These are phyloP conservation scores for Tetrapisispora fleetii DNA, from an alignment of 805 yeast species.

Conservation along the genomic window DNA sequence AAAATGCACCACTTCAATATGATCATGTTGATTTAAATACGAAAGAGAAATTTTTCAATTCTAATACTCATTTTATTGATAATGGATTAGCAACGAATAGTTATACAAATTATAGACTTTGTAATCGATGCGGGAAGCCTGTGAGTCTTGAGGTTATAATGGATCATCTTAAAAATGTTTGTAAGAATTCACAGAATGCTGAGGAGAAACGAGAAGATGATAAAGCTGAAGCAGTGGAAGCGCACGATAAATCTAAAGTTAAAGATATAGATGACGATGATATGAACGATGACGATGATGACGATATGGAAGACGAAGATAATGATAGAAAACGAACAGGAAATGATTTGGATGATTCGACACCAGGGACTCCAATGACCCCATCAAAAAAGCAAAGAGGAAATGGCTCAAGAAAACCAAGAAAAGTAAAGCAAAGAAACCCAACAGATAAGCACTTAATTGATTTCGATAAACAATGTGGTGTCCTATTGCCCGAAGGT, in stretches of 20 bases:
- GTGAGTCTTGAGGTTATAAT: slow-evolving; percentile 17
- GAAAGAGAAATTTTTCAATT: slow-evolving; percentile 15
- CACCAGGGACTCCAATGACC: neutral
- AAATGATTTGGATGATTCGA: neutral
- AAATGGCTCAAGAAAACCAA: slow-evolving; percentile 19
- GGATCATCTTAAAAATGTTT: slow-evolving; percentile 24
- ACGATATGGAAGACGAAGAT: slow-evolving; percentile 6
- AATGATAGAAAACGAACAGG: slow-evolving; percentile 2
- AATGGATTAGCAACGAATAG: slow-evolving; percentile 13
- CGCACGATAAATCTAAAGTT: slow-evolving; percentile 1
- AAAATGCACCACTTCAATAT: slow-evolving; percentile 11
- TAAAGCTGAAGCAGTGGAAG: slow-evolving; percentile 1
- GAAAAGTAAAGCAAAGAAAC: slow-evolving; percentile 42
- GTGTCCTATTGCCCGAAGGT: slow-evolving; percentile 89
- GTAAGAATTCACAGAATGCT: slow-evolving; percentile 4
- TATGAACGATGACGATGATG: slow-evolving; percentile 5
- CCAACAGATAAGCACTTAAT: slow-evolving; percentile 62
- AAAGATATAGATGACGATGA: slow-evolving; percentile 5
- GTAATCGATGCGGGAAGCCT: slow-evolving; percentile 28
- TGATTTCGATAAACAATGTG: slow-evolving; percentile 91
- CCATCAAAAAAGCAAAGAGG: slow-evolving; percentile 12
- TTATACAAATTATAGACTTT: slow-evolving; percentile 20
- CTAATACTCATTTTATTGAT: slow-evolving; percentile 15
- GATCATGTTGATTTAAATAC: slow-evolving; percentile 8
- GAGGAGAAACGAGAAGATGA: slow-evolving; percentile 4